phyloP scores from a whole-genome alignment of 306 rosid species.

The Oemleria cerasiformis region DNA sequence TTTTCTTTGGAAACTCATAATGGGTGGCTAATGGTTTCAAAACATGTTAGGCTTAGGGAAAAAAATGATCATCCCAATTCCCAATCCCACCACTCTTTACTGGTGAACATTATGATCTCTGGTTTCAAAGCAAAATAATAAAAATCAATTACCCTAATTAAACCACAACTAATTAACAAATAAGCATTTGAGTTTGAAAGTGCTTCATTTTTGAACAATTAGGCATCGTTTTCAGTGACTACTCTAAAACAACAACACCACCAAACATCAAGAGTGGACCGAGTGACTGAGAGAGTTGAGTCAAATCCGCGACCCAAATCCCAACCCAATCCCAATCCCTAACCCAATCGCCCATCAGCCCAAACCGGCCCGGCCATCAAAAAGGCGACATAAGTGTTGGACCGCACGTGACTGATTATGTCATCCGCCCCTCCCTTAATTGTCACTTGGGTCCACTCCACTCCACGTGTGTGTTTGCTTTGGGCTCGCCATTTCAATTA shows the following conservation, averaged over 20 bases:
- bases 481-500: constrained; percentile 2
- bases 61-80: neutral
- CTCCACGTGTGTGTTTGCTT: constrained; percentile 44
- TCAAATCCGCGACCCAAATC: constrained; percentile 18
- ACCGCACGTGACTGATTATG: constrained; percentile 45
- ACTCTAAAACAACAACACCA: too few species aligned
- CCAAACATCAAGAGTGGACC: neutral
- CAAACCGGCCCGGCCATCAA: constrained; percentile 54
- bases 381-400: constrained; percentile 47
- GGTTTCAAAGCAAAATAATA: neutral
- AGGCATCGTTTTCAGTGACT: constrained; percentile 1
- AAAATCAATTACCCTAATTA: neutral
- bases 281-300: neutral
- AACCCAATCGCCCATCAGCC: constrained; percentile 6
- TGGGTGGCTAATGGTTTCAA: too few species aligned
- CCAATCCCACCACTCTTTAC: constrained; percentile 9
- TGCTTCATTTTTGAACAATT: neutral
- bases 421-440: neutral
- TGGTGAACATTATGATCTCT: constrained; percentile 15
- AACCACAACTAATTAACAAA: constrained; percentile 5
- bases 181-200: neutral
- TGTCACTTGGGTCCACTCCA: constrained; percentile 15
- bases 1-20: too few species aligned
- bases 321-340: constrained; percentile 2
- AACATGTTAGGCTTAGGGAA: too few species aligned